Evolutionary conservation across 495 filamentous ascomycete genomes (phyloP), one percentile per base, ranked within the genome.

Genomic region (Trichoderma gamsii): DNA sequence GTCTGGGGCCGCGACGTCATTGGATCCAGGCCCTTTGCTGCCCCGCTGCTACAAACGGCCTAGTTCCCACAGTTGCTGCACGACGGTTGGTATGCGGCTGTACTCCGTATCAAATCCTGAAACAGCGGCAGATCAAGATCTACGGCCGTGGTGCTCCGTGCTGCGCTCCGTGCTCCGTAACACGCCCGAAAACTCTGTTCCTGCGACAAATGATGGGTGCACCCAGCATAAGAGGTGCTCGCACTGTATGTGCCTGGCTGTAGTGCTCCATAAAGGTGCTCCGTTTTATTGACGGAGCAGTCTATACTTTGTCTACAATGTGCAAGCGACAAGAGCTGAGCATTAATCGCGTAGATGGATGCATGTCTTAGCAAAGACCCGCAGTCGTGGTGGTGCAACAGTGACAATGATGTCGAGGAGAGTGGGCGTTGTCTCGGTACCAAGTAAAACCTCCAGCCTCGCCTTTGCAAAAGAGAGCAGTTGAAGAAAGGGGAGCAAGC

Each of bases 61-160:
- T 61, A 65, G 63, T 41, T 41, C 63, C 35, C n/a, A 65, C 63
- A 65, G 63, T 29, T 32, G 56, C 56, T 32, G 56, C 25, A 61
- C 25, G 23, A 61, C 27, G 1, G 27, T 61, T 61, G 56, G 25
- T 32, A 61, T 61, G 23, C 56, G 56, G n/a, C 51, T 49, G 44
- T 49, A 25, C n/a, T 59, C 51, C 51, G 51, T 59, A 18, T 64
- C 9, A 12, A 43, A 65, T 65, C 63, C 63, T 65, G 63, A 65
- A 65, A 65, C 63, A 44, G 21, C n/a, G 63, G 41, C 63, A 65
- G 63, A 65, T 65, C 63, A 65, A 65, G 63, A 65, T 65, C 63
- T 21, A 65, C 63, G 41, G 59, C 23, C 59, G 59, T 63, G 23
- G 13, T 38, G 35, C 35, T 38, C 35, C 35, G 35, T 38, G 35